A percentile compares a stretch with the other conserved stretches of the same genome.
phyloP scores from a whole-genome alignment of 2,329 filamentous ascomycete genomes.

The Aspergillus puulaauensis region DNA sequence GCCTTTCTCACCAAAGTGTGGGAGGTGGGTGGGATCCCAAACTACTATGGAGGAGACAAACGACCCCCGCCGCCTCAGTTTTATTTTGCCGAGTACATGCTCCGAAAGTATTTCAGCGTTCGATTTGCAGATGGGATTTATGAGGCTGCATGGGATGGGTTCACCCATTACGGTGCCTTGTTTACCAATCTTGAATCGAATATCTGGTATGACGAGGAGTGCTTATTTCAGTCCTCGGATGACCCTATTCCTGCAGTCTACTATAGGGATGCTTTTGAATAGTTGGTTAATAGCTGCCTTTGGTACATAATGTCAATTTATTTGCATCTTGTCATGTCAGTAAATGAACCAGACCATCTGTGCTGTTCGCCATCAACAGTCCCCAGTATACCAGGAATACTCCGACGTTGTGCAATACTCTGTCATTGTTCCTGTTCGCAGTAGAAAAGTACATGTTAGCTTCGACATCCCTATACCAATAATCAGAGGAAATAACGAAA shows the following conservation, averaged over 20 bases:
- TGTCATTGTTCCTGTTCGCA: background rate
- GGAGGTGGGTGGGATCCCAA: background rate
- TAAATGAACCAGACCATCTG: no score
- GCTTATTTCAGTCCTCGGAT: background rate
- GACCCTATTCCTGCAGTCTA: background rate
- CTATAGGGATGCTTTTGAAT: background rate
- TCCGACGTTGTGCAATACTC: background rate
- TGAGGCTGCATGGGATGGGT: background rate
- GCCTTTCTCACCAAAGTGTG: background rate
- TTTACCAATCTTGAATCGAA: background rate
- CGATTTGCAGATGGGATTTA: background rate
- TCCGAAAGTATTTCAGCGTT: slow-evolving; percentile 3
- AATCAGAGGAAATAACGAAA: background rate
- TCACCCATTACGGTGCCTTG: background rate
- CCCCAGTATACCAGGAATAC: background rate
- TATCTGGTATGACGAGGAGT: background rate
- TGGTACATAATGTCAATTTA: background rate
- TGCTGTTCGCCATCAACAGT: background rate
- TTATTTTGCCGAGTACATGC: slow-evolving; percentile 8
- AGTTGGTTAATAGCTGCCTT: background rate
- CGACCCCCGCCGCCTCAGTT: background rate
- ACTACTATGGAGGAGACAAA: background rate
- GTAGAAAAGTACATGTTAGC: background rate
- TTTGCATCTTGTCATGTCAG: no score
- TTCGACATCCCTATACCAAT: background rate